Percentiles rank a stretch among this genome's conserved stretches.
phyloP scores from a whole-genome alignment of 164 flowering plant genomes.

The Taxillus chinensis region DNA sequence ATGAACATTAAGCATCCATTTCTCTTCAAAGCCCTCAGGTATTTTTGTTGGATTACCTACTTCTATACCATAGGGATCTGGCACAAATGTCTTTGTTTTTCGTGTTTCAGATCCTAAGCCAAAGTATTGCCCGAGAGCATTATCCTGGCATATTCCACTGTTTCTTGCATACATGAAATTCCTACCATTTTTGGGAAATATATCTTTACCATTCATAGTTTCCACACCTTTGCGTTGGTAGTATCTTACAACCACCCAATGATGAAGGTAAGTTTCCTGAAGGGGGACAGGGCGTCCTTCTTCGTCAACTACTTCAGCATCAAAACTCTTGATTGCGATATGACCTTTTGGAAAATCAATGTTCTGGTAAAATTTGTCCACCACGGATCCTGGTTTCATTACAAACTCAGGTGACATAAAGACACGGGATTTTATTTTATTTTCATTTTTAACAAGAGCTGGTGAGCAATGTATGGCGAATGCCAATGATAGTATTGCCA shows the following conservation, averaged over 20 bases:
- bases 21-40: constrained; percentile 64
- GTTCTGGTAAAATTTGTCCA: constrained; percentile 34
- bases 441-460: constrained; percentile 16
- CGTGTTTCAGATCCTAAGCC: constrained; percentile 88
- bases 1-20: constrained; percentile 78
- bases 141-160: constrained; percentile 45
- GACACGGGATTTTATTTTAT: constrained; percentile 34
- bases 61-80: constrained; percentile 79
- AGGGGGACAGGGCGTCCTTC: constrained; percentile 71
- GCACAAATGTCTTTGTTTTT: constrained; percentile 48
- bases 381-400: constrained; percentile 62
- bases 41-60: constrained; percentile 57
- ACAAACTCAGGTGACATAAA: constrained; percentile 57
- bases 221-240: constrained; percentile 21
- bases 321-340: constrained; percentile 66
- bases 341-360: constrained; percentile 84
- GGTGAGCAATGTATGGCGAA: constrained; percentile 11
- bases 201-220: not conserved
- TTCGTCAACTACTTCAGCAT: constrained; percentile 83
- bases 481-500: constrained; percentile 14
- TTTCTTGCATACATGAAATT: constrained; percentile 30
- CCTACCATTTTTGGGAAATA: constrained; percentile 6
- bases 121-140: constrained; percentile 46
- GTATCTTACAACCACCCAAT: constrained; percentile 64
- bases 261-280: constrained; percentile 89